Percentiles rank a stretch among this genome's conserved stretches.
phyloP scores from a whole-genome alignment of 2,329 filamentous ascomycete species.

The Aspergillus proliferans region DNA sequence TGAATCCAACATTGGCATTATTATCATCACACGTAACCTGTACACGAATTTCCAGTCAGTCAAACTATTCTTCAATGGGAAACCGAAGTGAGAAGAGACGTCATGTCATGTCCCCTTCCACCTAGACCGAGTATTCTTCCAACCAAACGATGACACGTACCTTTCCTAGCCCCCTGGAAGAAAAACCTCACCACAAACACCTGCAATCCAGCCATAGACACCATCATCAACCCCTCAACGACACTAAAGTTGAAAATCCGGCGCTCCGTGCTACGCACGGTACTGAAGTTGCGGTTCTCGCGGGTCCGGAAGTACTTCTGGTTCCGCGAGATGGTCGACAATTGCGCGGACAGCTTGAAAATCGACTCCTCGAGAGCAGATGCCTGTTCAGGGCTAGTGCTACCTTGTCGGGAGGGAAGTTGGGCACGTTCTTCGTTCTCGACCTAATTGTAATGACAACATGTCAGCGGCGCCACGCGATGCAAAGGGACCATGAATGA shows the following conservation, averaged over 20 bases:
- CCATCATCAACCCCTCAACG: conserved; percentile 83
- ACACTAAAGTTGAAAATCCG: conserved; percentile 97
- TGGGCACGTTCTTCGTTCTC: conserved; percentile 81
- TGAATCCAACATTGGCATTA: conserved; percentile 24
- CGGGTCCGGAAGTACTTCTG: conserved; percentile 99
- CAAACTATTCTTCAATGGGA: neutral
- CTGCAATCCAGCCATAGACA: conserved; percentile 92
- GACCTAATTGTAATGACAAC: conserved; percentile 51
- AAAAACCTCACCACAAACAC: conserved; percentile 98
- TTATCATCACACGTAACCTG: conserved; percentile 34
- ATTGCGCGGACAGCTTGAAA: conserved; percentile 85
- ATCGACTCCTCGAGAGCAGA: conserved; percentile 85
- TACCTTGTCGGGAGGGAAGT: conserved; percentile 78
- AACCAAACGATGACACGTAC: conserved; percentile 29
- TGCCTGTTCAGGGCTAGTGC: conserved; percentile 78
- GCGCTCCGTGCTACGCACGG: conserved; percentile 89
- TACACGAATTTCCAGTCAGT: conserved; percentile 7
- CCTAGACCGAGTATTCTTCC: neutral
- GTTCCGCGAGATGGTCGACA: conserved; percentile 91
- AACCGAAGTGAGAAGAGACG: neutral
- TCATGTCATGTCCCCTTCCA: neutral
- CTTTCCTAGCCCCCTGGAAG: conserved; percentile 80
- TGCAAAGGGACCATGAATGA: neutral
- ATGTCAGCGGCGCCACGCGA: neutral
- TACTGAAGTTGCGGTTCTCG: conserved; percentile 98